Evolutionary conservation across 2,329 filamentous ascomycete genomes (phyloP), one percentile per base, ranked within the genome.

Genomic region (Dactylellina cionopaga): DNA sequence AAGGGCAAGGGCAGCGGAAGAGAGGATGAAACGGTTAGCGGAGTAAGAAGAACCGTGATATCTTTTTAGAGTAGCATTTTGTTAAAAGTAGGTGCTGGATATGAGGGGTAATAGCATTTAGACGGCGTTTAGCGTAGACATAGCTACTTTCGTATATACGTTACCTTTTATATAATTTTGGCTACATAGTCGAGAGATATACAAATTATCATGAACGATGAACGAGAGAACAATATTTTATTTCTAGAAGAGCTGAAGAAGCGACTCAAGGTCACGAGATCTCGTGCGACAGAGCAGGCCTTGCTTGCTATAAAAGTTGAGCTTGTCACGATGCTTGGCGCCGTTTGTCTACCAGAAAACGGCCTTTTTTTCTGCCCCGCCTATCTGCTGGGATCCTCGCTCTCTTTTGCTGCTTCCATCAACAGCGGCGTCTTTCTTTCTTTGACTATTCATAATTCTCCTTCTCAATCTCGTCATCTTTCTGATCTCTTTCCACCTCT

Each of bases 1-100:
- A 76, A 89, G 94, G 78, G 95, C 95, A 2, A 87, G 94, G 77
- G 95, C 95, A 6, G 94, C 93, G 0, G 95, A 98, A 81, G 93
- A 94, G 82, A 87, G 94, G 78, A 85, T 97, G 70, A 88, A 85
- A 81, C 85, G 85, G 77, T 84, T 92, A 85, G 85, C 87, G 77
- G 81, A 77, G 39, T 77, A 76, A n/a, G n/a, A n/a, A n/a, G n/a
- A n/a, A n/a, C n/a, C n/a, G n/a, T n/a, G n/a, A n/a, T n/a, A n/a
- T n/a, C n/a, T n/a, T n/a, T n/a, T 27, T 72, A 49, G 27, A 44
- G 11, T 33, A 24, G 9, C 15, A 29, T 15, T 31, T 33, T 56
- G 31, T 29, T n/a, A 46, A 17, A 25, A 25, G 11, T 49, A 49
- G 27, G 1, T 41, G 17, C 19, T 22, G 41, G 15, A 52, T 63